Base-by-base conservation (phyloP, 2,329 filamentous ascomycete species). In the Fonsecaea pedrosoi region DNA sequence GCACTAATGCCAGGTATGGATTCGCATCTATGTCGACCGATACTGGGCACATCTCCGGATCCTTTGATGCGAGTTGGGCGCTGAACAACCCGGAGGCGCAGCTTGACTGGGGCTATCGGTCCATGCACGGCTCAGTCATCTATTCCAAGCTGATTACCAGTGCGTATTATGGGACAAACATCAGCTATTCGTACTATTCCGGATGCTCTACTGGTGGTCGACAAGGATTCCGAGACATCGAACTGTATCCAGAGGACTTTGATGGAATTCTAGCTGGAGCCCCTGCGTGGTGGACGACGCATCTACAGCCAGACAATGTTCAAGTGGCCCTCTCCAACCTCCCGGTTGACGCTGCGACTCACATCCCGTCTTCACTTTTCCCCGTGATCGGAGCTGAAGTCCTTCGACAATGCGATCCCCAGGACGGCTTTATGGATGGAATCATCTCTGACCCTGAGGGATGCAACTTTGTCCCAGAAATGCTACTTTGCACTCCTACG, bases 131-230 rank as follows among this genome's bases (percentile, higher is more conserved):
- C 18, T 70, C 77, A 68, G 72, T 76, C 2, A n/a, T 74, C 3
- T 71, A 81, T 54, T 68, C 65, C 10, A 70, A 71, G 45, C 21
- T 56, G 9, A 50, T 70, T 25, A 64, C 56, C 10, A 32, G 32
- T 10, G 32, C 21, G 12, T 71, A 55, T 60, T 71, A 71, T 58
- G 60, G 60, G 9, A 18, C 21, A 5, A 34, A 40, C 13, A 50
- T 55, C 10, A 32, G n/a, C 7, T 64, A 64, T 50, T 66, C 64
- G 6, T 89, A 88, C 75, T 88, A 83, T 67, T 73, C 83, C 1
- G 87, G 87, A 4, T 89, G 87, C 72, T 88, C 85, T 0, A 83
- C 85, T 0, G 87, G 87, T 5, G 86, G 87, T 0, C 79, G 86
- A 0, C 85, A 89, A 77, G 87, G 85, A 2, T 77, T 86, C 53